These are phyloP conservation scores for Mortierella hygrophila DNA, from an alignment of 192 early-diverging fungal genomes.

Conservation along the genomic window DNA sequence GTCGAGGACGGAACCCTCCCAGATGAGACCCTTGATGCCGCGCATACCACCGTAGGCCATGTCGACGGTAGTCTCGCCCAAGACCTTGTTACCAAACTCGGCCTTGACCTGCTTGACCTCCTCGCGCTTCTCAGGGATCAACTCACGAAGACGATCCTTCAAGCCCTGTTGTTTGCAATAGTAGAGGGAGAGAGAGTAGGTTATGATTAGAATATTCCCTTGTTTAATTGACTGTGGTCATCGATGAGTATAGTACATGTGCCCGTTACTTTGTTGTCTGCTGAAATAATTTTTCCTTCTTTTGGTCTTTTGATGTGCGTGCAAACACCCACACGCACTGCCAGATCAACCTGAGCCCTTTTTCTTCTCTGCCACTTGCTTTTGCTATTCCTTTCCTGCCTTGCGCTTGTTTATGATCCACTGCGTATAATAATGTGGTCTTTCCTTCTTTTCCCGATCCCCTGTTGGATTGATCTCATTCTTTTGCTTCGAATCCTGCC, in stretches of 20 bases:
- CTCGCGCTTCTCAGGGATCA: constrained; percentile 93
- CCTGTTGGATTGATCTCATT: background rate
- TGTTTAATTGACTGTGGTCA: background rate
- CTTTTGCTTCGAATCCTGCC: background rate
- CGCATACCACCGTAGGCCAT: constrained; percentile 99
- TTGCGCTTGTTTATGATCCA: background rate
- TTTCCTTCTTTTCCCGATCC: background rate
- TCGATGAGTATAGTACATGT: background rate
- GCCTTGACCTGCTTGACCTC: constrained; percentile 94
- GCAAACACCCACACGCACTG: background rate
- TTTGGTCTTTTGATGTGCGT: background rate
- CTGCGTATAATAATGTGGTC: background rate
- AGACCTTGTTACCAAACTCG: constrained; percentile 87
- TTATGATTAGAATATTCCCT: background rate
- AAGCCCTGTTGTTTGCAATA: constrained; percentile 69
- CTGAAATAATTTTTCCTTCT: background rate
- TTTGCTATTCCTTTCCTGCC: background rate
- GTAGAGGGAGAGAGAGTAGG: background rate
- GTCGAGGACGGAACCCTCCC: constrained; percentile 97
- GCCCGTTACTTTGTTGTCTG: background rate
- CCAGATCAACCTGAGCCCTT: background rate
- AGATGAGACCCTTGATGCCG: constrained; percentile 98
- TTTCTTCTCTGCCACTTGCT: background rate
- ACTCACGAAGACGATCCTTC: constrained; percentile 91
- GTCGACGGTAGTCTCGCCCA: constrained; percentile 95